Percentiles rank a stretch among this genome's conserved stretches.
phyloP scores from a whole-genome alignment of 2,329 filamentous ascomycete species.

The Periconia digitata region DNA sequence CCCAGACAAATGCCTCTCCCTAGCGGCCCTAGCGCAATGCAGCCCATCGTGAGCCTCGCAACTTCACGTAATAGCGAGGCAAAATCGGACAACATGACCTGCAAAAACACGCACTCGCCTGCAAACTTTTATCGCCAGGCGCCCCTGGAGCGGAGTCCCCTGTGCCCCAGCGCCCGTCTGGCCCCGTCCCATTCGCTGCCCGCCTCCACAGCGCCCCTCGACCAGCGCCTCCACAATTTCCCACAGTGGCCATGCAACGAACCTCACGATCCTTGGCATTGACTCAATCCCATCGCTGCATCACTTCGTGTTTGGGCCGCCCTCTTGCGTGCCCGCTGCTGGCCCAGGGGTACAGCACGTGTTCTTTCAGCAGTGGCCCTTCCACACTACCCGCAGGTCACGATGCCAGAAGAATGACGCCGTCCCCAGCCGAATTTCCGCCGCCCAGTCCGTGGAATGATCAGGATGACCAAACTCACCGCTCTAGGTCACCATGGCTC shows the following conservation, averaged over 20 bases:
- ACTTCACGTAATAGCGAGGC: slow-evolving; percentile 29
- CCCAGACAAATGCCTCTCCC: slow-evolving; percentile 14
- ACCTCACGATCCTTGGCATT: slow-evolving; percentile 35
- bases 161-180: neutral
- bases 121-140: slow-evolving; percentile 25
- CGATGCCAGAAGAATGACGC: slow-evolving; percentile 6
- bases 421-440: slow-evolving; percentile 9
- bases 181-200: slow-evolving; percentile 1
- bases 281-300: no score
- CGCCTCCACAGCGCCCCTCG: neutral
- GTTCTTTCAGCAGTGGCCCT: slow-evolving; percentile 25
- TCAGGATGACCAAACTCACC: slow-evolving; percentile 20
- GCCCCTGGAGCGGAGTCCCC: slow-evolving; percentile 12
- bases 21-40: slow-evolving; percentile 14
- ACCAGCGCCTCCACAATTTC: no score
- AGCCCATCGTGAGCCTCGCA: slow-evolving; percentile 18
- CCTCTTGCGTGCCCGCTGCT: no score
- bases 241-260: slow-evolving; percentile 1
- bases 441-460: slow-evolving; percentile 3
- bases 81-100: slow-evolving; percentile 14
- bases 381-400: slow-evolving; percentile 11
- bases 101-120: slow-evolving; percentile 14
- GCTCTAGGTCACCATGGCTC: slow-evolving; percentile 15
- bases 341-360: slow-evolving; percentile 18
- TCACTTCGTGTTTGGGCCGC: no score